Evolutionary conservation across 805 yeast genomes (phyloP).

Genomic region (Starmerella potacharoeniae): DNA sequence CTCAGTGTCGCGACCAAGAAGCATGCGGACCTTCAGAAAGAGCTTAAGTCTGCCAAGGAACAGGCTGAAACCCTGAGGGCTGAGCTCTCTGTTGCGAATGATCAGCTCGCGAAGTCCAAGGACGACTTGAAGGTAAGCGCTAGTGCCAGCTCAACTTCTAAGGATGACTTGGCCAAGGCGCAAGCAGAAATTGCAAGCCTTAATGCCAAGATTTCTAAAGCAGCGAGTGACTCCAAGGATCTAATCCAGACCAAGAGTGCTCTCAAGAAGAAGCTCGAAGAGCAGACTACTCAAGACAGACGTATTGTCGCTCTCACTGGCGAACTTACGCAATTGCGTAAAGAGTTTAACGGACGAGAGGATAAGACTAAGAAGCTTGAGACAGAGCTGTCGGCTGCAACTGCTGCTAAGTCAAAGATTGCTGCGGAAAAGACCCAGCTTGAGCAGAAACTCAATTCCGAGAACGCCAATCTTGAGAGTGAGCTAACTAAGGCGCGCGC

Average conservation of each 20-base stretch:
- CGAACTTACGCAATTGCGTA: slow-evolving; percentile 4
- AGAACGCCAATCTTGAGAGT: not conserved
- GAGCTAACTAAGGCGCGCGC: not conserved
- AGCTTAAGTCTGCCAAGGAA: not conserved
- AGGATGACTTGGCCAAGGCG: slow-evolving; percentile 11
- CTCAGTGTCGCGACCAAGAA: not conserved
- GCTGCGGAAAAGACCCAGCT: not conserved
- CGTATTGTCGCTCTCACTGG: not conserved
- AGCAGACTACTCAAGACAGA: slow-evolving; percentile 3
- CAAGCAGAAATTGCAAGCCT: slow-evolving; percentile 30
- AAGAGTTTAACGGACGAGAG: slow-evolving; percentile 1
- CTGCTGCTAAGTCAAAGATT: not conserved
- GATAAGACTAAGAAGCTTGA: not conserved
- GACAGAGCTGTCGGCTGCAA: not conserved
- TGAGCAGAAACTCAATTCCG: not conserved
- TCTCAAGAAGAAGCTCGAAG: slow-evolving; percentile 2
- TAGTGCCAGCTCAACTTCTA: slow-evolving; percentile 16
- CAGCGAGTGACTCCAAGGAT: slow-evolving; percentile 3
- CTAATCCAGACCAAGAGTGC: slow-evolving; percentile 17
- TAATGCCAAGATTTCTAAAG: slow-evolving; percentile 33
- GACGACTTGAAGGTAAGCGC: not conserved
- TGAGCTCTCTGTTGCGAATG: not conserved
- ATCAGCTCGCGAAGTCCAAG: not conserved
- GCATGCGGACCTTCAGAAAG: not conserved
- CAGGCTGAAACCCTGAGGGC: not conserved